Evolutionary conservation across 805 yeast genomes (phyloP).

Genomic region (Babjeviella inositovora): DNA sequence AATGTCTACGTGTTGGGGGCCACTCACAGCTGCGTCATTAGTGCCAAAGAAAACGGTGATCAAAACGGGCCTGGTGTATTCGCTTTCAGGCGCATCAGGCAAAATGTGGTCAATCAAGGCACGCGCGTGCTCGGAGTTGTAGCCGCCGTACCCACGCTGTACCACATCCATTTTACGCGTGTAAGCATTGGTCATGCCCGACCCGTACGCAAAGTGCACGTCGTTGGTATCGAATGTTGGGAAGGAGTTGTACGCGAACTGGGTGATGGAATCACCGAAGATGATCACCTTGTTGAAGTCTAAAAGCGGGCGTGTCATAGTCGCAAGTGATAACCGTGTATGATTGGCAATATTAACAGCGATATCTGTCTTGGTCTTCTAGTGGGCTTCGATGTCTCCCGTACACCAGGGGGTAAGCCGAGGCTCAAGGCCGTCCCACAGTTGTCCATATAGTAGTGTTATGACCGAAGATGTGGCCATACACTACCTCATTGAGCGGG

Average conservation of each 20-base stretch:
- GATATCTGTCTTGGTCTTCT: too few species aligned
- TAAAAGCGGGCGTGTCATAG: neutral
- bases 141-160: conserved; percentile 68
- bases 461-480: too few species aligned
- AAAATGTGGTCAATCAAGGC: conserved; percentile 19
- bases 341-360: too few species aligned
- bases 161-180: conserved; percentile 50
- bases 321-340: neutral
- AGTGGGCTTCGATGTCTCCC: neutral
- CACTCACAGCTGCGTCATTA: conserved; percentile 45
- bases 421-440: too few species aligned
- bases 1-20: conserved; percentile 32
- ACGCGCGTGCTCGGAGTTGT: conserved; percentile 46
- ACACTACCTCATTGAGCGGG: too few species aligned
- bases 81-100: conserved; percentile 32
- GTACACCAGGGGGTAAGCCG: too few species aligned
- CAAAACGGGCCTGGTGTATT: conserved; percentile 18
- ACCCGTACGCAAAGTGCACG: conserved; percentile 27
- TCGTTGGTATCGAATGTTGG: conserved; percentile 3
- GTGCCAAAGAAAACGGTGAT: conserved; percentile 66
- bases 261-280: conserved; percentile 63
- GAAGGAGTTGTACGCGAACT: conserved; percentile 24
- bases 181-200: conserved; percentile 34
- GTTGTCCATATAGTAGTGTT: too few species aligned
- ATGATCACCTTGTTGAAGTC: conserved; percentile 28